phyloP scores from a whole-genome alignment of 352 stramenopile genomes.

The Phytophthora brassicae region DNA sequence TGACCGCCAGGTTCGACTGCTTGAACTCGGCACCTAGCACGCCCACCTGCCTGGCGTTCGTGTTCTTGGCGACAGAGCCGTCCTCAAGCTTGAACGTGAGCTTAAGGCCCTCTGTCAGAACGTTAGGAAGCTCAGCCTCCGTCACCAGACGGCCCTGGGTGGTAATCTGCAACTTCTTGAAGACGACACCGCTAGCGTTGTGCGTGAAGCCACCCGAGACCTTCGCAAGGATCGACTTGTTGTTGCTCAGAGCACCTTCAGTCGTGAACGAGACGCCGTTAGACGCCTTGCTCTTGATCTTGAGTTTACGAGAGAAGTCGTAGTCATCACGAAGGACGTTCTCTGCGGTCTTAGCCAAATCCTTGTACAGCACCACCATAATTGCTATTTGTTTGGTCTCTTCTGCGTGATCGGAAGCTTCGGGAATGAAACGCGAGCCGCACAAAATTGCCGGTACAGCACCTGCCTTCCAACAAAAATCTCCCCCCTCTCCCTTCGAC shows the following conservation, averaged over 20 bases:
- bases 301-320: constrained; percentile 79
- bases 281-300: constrained; percentile 79
- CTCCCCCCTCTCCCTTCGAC: constrained; percentile 12
- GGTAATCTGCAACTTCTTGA: constrained; percentile 88
- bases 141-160: constrained; percentile 77
- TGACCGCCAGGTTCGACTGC: constrained; percentile 69
- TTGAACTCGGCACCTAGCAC: constrained; percentile 83
- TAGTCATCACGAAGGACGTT: constrained; percentile 78
- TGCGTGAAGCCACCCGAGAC: constrained; percentile 78
- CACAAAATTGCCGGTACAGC: constrained; percentile 18
- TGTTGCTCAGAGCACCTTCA: constrained; percentile 68
- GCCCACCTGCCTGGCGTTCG: constrained; percentile 66
- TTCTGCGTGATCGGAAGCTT: constrained; percentile 29
- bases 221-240: constrained; percentile 87
- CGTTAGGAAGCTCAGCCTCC: constrained; percentile 78
- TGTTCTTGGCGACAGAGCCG: constrained; percentile 76
- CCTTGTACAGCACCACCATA: constrained; percentile 78
- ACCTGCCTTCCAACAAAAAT: constrained; percentile 29
- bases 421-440: constrained; percentile 45
- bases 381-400: constrained; percentile 17
- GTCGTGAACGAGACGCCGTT: constrained; percentile 81
- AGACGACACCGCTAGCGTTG: constrained; percentile 59
- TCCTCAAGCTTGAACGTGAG: constrained; percentile 86
- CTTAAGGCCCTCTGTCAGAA: constrained; percentile 75
- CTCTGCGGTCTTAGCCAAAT: constrained; percentile 77